Base-by-base conservation (phyloP, 2,329 filamentous ascomycete genomes). In the Byssothecium circinans region DNA sequence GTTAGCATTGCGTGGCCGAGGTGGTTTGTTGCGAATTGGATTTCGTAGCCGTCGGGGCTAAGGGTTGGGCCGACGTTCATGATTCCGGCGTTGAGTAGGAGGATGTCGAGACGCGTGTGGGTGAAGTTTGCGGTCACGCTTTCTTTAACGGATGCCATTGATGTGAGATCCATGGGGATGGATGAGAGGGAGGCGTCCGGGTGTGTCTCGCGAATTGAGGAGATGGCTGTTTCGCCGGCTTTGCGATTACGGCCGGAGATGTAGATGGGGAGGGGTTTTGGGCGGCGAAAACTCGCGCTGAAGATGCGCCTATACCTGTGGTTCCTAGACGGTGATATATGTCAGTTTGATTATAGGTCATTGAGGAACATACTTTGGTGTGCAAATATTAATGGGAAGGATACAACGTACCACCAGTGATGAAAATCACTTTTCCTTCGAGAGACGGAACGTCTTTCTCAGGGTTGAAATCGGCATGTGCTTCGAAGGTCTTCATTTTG, bases 1-100 rank as follows among this genome's bases (percentile, higher is more conserved):
- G 66, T 74, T 11, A 78, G 50, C 10, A 78, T 62, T 0, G 74
- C 71, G 53, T 76, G 76, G 4, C 71, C 76, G 32, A 78, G 58
- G 54, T 78, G 71, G 47, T 79, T 78, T 5, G 69, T 74, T 11
- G 72, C 76, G 44, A 78, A 74, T 45, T 78, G 74, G 20, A 75
- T 65, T 53, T 79, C 76, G 53, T 75, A 77, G 25, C 74, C 75
- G 23, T 78, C 74, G 19, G 60, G 54, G 10, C 74, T 76, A 0
- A 67, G 52, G 4, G 50, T 56, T 2, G 68, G 18, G 17, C 60
- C 54, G 18, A 52, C 43, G 2, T 56, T 57, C 46, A 68, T 71
- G 25, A 76, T 62, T 27, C 74, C 75, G 2, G 75, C 75, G 49
- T 76, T 76, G 53, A 64, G 58, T 38, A 76, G 61, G 2, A 77